Conservation (phyloP, 495 filamentous ascomycete genomes). For the Ascobolus immersus region DNA sequence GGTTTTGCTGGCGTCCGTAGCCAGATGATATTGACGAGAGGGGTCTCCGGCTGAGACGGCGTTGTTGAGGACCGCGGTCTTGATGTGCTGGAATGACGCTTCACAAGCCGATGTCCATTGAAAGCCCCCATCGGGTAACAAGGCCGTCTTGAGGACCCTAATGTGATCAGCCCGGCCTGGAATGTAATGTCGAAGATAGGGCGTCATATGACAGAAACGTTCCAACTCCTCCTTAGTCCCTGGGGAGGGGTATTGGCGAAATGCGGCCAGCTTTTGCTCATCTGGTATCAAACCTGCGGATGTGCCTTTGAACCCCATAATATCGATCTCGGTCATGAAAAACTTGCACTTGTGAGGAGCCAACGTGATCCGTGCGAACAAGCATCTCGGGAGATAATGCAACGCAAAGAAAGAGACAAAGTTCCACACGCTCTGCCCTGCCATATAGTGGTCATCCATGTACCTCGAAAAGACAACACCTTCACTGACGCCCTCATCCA, state of each 20-base stretch:
- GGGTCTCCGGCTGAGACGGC: background rate
- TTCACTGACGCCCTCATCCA: background rate
- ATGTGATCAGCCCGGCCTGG: background rate
- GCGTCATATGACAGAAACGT: slow-evolving; percentile 1
- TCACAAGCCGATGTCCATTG: background rate
- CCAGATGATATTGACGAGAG: background rate
- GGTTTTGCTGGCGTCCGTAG: background rate
- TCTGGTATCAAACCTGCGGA: background rate
- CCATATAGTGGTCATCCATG: slow-evolving; percentile 1
- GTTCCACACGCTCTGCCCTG: background rate
- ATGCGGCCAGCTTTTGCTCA: background rate
- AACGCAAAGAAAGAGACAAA: background rate
- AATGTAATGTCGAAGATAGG: slow-evolving; percentile 1
- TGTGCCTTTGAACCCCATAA: background rate
- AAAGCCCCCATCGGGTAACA: background rate
- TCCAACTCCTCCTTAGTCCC: background rate
- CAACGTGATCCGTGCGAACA: background rate
- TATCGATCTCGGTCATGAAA: background rate
- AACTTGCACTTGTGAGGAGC: background rate
- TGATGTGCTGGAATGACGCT: background rate
- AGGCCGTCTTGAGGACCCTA: background rate
- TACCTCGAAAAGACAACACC: background rate
- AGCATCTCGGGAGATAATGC: background rate
- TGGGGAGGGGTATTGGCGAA: background rate
- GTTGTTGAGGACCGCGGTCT: background rate